phyloP scores from a whole-genome alignment of 1,284 basidiomycete species.

The Trichosporon coremiiforme region DNA sequence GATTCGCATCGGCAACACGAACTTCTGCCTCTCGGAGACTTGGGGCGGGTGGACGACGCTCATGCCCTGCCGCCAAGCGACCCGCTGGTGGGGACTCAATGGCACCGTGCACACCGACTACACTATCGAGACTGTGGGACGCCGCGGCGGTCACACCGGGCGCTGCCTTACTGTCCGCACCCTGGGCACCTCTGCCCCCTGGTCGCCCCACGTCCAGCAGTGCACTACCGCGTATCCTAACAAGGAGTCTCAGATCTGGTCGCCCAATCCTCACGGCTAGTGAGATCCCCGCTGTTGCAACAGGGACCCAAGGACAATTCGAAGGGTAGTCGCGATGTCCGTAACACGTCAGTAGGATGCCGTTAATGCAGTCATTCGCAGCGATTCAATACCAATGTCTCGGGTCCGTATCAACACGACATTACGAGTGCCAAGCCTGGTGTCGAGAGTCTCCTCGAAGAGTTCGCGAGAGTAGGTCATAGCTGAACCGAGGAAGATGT shows the following conservation, averaged over 20 bases:
- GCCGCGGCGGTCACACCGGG: neutral
- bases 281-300: neutral
- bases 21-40: neutral
- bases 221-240: neutral
- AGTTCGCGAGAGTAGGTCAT: too few species aligned
- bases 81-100: neutral
- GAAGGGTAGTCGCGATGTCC: neutral
- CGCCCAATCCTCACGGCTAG: neutral
- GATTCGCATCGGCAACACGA: neutral
- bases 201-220: neutral
- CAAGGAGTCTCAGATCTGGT: neutral
- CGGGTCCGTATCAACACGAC: neutral
- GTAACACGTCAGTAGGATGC: neutral
- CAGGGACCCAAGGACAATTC: too few species aligned
- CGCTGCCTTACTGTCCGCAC: neutral
- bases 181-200: neutral
- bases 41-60: neutral
- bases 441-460: neutral
- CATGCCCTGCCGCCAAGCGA: neutral
- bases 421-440: neutral
- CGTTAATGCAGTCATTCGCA: neutral
- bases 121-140: neutral
- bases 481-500: too few species aligned
- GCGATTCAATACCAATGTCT: neutral
- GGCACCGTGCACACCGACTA: neutral